Evolutionary conservation across 2,329 filamentous ascomycete species (phyloP).

Genomic region (Zarea fungicola): DNA sequence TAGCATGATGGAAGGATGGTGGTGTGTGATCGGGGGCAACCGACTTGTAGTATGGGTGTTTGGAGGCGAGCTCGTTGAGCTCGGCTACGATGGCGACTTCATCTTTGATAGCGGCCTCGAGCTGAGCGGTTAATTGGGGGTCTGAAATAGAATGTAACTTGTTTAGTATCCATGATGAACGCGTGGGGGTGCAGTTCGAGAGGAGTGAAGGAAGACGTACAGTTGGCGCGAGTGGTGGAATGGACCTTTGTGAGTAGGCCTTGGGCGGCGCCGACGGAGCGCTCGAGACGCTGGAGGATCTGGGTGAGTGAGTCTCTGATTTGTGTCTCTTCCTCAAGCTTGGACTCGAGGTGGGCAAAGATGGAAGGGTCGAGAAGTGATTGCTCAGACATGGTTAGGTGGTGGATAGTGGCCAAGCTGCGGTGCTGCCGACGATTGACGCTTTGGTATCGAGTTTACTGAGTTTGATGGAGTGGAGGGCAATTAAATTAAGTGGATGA

Average conservation of each 20-base stretch:
- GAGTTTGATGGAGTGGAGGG: no score
- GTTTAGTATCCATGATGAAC: no score
- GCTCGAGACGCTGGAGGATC: slow-evolving; percentile 76
- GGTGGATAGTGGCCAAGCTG: no score
- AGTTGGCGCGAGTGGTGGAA: slow-evolving; percentile 65
- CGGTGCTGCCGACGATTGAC: no score
- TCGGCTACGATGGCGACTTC: slow-evolving; percentile 66
- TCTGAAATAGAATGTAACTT: no score
- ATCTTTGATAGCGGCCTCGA: slow-evolving; percentile 65
- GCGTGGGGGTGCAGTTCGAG: background rate
- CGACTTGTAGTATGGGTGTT: slow-evolving; percentile 94
- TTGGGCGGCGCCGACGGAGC: slow-evolving; percentile 74
- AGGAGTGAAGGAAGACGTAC: slow-evolving; percentile 29
- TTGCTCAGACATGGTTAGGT: slow-evolving; percentile 26
- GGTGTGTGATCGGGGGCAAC: no score
- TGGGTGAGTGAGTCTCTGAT: slow-evolving; percentile 80
- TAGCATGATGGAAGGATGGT: background rate
- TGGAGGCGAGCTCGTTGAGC: slow-evolving; percentile 68
- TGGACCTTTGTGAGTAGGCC: slow-evolving; percentile 85
- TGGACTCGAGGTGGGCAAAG: slow-evolving; percentile 80
- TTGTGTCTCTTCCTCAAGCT: slow-evolving; percentile 80
- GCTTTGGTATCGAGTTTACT: no score
- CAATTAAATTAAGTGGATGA: no score
- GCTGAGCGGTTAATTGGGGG: slow-evolving; percentile 60
- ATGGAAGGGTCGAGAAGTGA: slow-evolving; percentile 66